A percentile compares a stretch with the other conserved stretches of the same genome.
Evolutionary conservation across 495 filamentous ascomycete genomes (phyloP).

Genomic region (Hyaloscypha variabilis): DNA sequence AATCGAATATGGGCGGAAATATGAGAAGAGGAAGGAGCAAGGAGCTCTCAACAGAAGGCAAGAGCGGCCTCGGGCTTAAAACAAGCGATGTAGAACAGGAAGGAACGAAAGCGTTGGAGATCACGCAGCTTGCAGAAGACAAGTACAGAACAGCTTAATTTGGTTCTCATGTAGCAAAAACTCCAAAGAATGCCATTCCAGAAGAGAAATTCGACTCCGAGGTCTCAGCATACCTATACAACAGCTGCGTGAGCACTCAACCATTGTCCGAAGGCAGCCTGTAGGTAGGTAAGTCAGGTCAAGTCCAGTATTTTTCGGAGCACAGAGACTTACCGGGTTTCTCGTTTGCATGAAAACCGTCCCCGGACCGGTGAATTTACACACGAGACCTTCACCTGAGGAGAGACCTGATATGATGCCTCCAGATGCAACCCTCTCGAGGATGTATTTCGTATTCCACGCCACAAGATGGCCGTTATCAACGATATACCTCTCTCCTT

Average conservation of each 20-base stretch:
- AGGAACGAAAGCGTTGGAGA: not conserved
- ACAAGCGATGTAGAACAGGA: not conserved
- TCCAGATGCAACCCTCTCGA: conserved; percentile 86
- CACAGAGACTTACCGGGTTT: conserved; percentile 63
- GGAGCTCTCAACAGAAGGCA: not conserved
- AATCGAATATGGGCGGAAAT: no score
- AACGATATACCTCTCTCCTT: conserved; percentile 84
- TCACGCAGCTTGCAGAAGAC: not conserved
- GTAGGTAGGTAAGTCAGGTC: conserved; percentile 1
- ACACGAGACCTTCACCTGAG: conserved; percentile 85
- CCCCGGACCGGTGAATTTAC: conserved; percentile 90
- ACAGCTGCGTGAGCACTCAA: conserved; percentile 25
- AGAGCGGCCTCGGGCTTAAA: not conserved
- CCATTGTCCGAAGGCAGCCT: conserved; percentile 31
- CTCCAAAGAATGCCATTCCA: conserved; percentile 8
- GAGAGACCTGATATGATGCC: conserved; percentile 81
- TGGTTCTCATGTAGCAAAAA: not conserved
- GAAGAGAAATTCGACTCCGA: not conserved
- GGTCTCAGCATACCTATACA: conserved; percentile 7
- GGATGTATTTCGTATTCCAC: conserved; percentile 93
- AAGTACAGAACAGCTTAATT: no score
- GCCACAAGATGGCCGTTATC: conserved; percentile 97
- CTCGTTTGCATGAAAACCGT: conserved; percentile 94
- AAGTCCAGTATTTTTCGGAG: not conserved
- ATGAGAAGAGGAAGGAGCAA: not conserved